These are phyloP conservation scores for Candida sithepensis DNA, from an alignment of 805 yeast species.

Conservation along the genomic window DNA sequence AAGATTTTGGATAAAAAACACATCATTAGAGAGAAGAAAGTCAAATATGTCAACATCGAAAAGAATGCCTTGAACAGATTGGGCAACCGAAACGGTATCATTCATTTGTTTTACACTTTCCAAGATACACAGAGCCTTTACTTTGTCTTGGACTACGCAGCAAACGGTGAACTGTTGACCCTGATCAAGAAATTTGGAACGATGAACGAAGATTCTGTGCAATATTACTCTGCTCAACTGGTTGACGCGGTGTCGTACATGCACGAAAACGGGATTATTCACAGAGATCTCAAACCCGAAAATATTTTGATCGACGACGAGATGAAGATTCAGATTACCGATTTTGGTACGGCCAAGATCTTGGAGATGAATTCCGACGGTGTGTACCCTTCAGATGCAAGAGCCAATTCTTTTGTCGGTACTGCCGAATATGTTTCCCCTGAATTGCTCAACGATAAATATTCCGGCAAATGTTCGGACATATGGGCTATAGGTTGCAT, in stretches of 20 bases:
- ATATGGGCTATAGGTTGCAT: constrained; percentile 63
- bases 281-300: constrained; percentile 82
- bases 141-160: constrained; percentile 74
- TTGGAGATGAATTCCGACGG: constrained; percentile 53
- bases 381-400: constrained; percentile 58
- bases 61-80: constrained; percentile 74
- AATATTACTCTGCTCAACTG: constrained; percentile 69
- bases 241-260: constrained; percentile 68
- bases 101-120: constrained; percentile 70
- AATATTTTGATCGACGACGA: constrained; percentile 64
- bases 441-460: constrained; percentile 69
- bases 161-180: constrained; percentile 71
- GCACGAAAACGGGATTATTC: constrained; percentile 74
- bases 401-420: constrained; percentile 81
- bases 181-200: constrained; percentile 69
- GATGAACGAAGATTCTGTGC: constrained; percentile 62
- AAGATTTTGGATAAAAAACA: constrained; percentile 75
- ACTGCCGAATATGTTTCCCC: constrained; percentile 86
- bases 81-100: constrained; percentile 56
- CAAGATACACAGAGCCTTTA: constrained; percentile 73
- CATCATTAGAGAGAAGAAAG: constrained; percentile 76
- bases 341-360: constrained; percentile 80
- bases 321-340: constrained; percentile 66
- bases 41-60: constrained; percentile 79
- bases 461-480: constrained; percentile 58